Base-by-base conservation (phyloP, 2,329 filamentous ascomycete species). In the Stachybotrys chartarum region DNA sequence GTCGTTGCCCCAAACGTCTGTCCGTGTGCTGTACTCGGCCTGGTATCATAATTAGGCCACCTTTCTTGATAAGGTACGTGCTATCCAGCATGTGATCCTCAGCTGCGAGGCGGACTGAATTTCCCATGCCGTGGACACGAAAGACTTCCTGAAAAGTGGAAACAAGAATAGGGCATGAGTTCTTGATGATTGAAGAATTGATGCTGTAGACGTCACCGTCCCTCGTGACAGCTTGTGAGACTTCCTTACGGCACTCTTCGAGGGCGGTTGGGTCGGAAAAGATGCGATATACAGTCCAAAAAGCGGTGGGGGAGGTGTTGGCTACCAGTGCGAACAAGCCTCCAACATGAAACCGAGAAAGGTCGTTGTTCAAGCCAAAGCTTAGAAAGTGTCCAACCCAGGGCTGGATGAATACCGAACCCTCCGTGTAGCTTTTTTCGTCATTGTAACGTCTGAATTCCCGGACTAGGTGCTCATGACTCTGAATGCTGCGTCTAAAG, bases 51-150 rank as follows among this genome's bases (percentile, higher is more conserved):
- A 51, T 32, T 16, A n/a, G 42, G 30, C 42, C 39, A 10, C 48
- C 53, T 30, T 51, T 54, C 32, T 54, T 54, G 16, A 54, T 30
- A 6, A 54, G 31, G 51, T 50, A 54, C n/a, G 6, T 5, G n/a
- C 30, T 46, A n/a, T 50, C 32, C 18, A 54, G 10, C 39, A 54
- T 17, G 11, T 18, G 7, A 49, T 54, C 53, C 30, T 51, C 18
- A n/a, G 24, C 14, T 1, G 50, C 46, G 3, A 42, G 6, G 18
- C 47, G 32, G 32, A 47, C 11, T 10, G 4, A 11, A 24, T 50
- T 30, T 3, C 8, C 31, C n/a, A 45, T 50, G 5, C 30, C n/a
- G 8, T 35, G 11, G 17, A 24, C 35, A 5, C 53, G 46, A 14
- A 54, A 16, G 11, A 45, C 30, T 18, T 54, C 53, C 30, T 51